Percentiles rank a stretch among this genome's conserved stretches.
These are phyloP conservation scores for Piloderma croceum DNA, from an alignment of 768 basidiomycete species.

Conservation along the genomic window DNA sequence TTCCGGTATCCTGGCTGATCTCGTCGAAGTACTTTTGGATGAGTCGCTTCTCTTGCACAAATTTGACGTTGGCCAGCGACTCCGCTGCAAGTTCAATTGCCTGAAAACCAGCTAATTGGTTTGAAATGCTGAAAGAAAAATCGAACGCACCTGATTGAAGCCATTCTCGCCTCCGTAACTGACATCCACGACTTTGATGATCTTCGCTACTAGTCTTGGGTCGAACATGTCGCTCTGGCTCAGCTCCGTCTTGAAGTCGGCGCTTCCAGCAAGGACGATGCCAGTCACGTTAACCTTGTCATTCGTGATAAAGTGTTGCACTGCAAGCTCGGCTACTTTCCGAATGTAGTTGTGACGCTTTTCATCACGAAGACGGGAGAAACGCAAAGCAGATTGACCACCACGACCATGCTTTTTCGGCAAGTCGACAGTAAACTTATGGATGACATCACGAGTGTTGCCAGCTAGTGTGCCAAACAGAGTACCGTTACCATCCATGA, in stretches of 20 bases:
- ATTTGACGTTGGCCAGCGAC: conserved; percentile 96
- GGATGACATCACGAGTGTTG: conserved; percentile 94
- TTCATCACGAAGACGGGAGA: conserved; percentile 98
- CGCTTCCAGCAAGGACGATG: conserved; percentile 91
- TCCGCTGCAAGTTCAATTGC: conserved; percentile 97
- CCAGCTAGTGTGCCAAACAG: conserved; percentile 94
- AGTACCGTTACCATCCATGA: conserved; percentile 98
- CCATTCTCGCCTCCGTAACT: conserved; percentile 98
- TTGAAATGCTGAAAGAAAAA: background rate
- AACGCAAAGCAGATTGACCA: conserved; percentile 99
- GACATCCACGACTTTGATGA: conserved; percentile 98
- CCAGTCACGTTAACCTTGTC: conserved; percentile 99
- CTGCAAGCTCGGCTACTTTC: conserved; percentile 95
- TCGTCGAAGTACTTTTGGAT: conserved; percentile 99
- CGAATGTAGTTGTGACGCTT: conserved; percentile 99
- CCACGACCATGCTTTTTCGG: conserved; percentile 99
- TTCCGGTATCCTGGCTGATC: conserved; percentile 94
- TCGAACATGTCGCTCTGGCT: conserved; percentile 97
- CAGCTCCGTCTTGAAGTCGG: conserved; percentile 98
- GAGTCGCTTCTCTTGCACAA: conserved; percentile 96
- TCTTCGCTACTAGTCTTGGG: conserved; percentile 75
- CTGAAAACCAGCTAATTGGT: conserved; percentile 30
- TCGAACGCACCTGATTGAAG: conserved; percentile 85
- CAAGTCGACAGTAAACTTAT: conserved; percentile 98
- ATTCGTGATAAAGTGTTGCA: conserved; percentile 95